phyloP scores from a whole-genome alignment of 2,329 filamentous ascomycete species.

The Pyrenochaeta sp. region DNA sequence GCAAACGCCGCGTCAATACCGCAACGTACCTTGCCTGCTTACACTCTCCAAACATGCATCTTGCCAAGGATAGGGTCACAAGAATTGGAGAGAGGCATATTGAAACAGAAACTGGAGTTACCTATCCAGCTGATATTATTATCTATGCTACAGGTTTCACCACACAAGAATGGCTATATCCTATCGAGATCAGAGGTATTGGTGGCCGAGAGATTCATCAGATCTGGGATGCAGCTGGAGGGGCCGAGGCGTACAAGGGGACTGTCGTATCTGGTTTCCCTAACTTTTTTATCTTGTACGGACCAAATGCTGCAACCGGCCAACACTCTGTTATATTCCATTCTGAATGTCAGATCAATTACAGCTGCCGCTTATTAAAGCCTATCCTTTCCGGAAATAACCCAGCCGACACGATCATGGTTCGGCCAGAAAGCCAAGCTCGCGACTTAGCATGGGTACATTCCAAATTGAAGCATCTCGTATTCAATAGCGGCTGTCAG shows the following conservation, averaged over 20 bases:
- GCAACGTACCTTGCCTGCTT: neutral
- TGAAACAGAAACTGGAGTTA: neutral
- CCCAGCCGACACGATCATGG: neutral
- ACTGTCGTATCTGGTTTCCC: slow-evolving; percentile 49
- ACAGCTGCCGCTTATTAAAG: slow-evolving; percentile 53
- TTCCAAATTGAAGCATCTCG: neutral
- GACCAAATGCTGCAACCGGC: slow-evolving; percentile 52
- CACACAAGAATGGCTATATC: neutral
- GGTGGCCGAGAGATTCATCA: too few relatives aligned
- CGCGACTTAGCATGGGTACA: neutral
- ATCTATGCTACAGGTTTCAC: neutral
- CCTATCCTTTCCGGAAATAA: slow-evolving; percentile 40
- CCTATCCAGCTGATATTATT: neutral
- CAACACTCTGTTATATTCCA: slow-evolving; percentile 59
- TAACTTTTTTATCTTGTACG: slow-evolving; percentile 6
- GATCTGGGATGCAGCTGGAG: too few relatives aligned
- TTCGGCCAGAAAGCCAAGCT: neutral
- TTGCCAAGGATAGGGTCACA: neutral
- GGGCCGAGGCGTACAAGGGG: slow-evolving; percentile 54
- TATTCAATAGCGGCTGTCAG: neutral
- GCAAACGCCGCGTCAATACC: neutral
- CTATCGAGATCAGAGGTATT: neutral
- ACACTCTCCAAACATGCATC: neutral
- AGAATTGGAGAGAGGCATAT: neutral
- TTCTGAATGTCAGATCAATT: slow-evolving; percentile 60